Conservation (phyloP, 345 rosid genomes). For the Raphanus raphanistrum region DNA sequence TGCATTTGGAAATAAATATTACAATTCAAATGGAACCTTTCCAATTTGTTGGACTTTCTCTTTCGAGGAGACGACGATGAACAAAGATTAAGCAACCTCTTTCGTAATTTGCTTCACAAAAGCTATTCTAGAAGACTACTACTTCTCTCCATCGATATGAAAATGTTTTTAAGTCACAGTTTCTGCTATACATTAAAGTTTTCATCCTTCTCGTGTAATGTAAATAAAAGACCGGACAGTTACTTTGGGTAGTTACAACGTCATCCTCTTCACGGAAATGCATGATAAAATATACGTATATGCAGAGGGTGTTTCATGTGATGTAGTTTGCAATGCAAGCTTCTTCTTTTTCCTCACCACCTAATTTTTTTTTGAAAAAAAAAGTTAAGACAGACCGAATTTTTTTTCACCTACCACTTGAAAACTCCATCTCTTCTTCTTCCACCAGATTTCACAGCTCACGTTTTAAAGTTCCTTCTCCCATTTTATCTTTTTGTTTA, state of each 20-base stretch:
- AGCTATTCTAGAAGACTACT: constrained; percentile 33
- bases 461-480: constrained; percentile 11
- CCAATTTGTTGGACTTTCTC: constrained; percentile 24
- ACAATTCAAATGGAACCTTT: constrained; percentile 11
- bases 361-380: no score
- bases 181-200: neutral
- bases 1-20: neutral
- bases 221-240: neutral
- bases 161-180: neutral
- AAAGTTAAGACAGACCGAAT: neutral
- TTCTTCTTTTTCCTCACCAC: neutral
- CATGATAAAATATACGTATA: neutral
- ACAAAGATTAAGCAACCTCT: constrained; percentile 33
- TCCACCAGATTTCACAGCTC: constrained; percentile 35
- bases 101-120: constrained; percentile 27
- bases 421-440: constrained; percentile 69
- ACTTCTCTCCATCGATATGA: neutral
- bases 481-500: neutral
- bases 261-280: neutral
- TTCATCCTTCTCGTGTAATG: neutral
- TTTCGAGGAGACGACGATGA: constrained; percentile 28
- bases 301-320: constrained; percentile 1
- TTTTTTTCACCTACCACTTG: constrained; percentile 71
- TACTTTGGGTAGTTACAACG: neutral
- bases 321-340: constrained; percentile 36